These are phyloP conservation scores for Chenopodium album DNA, from an alignment of 148 eudicot species.

Conservation along the genomic window DNA sequence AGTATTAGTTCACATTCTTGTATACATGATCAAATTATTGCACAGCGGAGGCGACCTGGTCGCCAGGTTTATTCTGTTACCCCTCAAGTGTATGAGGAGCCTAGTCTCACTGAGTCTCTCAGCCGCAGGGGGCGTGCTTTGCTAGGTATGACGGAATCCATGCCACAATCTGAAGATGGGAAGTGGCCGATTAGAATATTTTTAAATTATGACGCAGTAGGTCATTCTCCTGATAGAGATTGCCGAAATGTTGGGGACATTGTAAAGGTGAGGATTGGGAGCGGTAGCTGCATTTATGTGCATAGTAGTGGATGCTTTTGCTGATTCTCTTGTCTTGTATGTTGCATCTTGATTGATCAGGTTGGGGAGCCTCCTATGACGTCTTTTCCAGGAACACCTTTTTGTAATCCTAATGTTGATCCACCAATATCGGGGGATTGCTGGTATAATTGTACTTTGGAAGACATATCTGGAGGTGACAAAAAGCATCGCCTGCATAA, in stretches of 20 bases:
- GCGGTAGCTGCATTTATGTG: conserved; percentile 9
- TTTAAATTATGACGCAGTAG: conserved; percentile 97
- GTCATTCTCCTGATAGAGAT: conserved; percentile 91
- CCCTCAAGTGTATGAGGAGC: conserved; percentile 71
- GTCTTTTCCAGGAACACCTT: conserved; percentile 51
- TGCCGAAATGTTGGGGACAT: conserved; percentile 82
- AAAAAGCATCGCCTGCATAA: conserved; percentile 80
- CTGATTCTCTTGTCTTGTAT: background rate
- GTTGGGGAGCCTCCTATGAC: conserved; percentile 85
- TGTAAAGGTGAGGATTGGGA: conserved; percentile 64
- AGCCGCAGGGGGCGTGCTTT: conserved; percentile 61
- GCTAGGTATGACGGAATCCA: conserved; percentile 45
- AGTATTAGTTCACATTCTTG: conserved; percentile 75
- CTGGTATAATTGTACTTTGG: conserved; percentile 93
- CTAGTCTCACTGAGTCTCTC: conserved; percentile 40
- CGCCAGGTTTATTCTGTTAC: conserved; percentile 77
- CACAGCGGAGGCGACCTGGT: conserved; percentile 84
- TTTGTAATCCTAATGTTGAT: conserved; percentile 74
- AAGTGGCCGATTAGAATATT: conserved; percentile 87
- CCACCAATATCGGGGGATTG: conserved; percentile 86
- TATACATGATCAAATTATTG: conserved; percentile 93
- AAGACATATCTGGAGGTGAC: conserved; percentile 86
- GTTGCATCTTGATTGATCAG: conserved; percentile 37
- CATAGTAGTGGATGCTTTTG: conserved; percentile 4
- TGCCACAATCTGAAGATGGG: conserved; percentile 42